Evolutionary conservation across 1,284 basidiomycete species (phyloP), one percentile per base, ranked within the genome.

Genomic region (Trichosporon sp.): DNA sequence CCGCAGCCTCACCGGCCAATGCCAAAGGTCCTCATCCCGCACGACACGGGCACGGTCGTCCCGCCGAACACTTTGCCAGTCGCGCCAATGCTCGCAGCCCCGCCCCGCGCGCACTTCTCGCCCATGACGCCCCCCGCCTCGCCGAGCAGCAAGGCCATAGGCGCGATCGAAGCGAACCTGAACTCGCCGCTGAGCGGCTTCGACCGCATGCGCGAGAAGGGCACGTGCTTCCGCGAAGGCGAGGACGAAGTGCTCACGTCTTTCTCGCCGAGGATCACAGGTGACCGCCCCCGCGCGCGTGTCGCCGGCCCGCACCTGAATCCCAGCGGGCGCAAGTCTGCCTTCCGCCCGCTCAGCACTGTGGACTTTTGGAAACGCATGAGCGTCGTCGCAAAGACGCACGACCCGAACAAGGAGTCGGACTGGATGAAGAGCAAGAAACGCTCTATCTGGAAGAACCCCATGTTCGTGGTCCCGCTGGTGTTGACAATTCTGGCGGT

Each of bases 301-400:
- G 46, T 57, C 57, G 58, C 65, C 5, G 69, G 58, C 21, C 69
- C 61, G 23, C 60, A 49, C 21, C 37, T n/a, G 11, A 56, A 61
- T 34, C 62, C 37, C 52, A 62, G 40, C n/a, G 61, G 64, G n/a
- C 65, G 66, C 57, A 52, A 29, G 62, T 64, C 63, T 32, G 63
- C 60, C 11, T 56, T 56, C 44, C 64, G 69, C 40, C 70, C 66
- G 10, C 62, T 64, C 57, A 66, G 61, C n/a, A 69, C 66, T 8
- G 71, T 66, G 16, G 77, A 79, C 59, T 74, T 79, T 37, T 79
- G 77, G 77, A 77, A 76, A 66, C 69, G 77, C 49, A 74, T 78
- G 60, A 29, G 25, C 5, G 36, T 37, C 37, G 58, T 59, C 58
- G 36, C 37, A 11, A 57, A 57, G 25, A 40, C 37, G 16, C 23